Evolutionary conservation across 805 yeast species (phyloP).

Genomic region (Zygotorulaspora sp.): DNA sequence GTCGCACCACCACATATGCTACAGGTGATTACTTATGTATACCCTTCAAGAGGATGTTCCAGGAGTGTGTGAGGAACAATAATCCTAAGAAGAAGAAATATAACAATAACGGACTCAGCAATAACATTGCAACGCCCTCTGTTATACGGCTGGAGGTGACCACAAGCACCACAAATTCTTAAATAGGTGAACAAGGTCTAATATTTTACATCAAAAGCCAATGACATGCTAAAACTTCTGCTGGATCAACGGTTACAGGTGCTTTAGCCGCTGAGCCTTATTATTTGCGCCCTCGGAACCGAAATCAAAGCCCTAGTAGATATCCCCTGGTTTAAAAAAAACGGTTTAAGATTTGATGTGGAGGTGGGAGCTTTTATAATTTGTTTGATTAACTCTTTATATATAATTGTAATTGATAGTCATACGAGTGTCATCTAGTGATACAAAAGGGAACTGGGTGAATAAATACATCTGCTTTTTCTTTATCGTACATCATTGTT

Average conservation of each 20-base stretch:
- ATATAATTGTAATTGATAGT: too few relatives aligned
- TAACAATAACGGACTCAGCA: too few relatives aligned
- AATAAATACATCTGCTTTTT: not conserved
- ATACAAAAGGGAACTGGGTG: not conserved
- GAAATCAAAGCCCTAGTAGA: conserved; percentile 5
- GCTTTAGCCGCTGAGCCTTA: not conserved
- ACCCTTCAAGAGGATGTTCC: conserved; percentile 47
- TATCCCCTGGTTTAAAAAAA: too few relatives aligned
- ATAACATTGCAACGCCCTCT: too few relatives aligned
- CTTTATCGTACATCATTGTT: not conserved
- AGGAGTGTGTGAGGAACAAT: conserved; percentile 35
- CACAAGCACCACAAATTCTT: not conserved
- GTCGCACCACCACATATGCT: conserved; percentile 42
- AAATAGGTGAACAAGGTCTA: too few relatives aligned
- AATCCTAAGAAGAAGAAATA: not conserved
- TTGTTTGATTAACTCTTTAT: too few relatives aligned
- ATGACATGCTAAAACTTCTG: too few relatives aligned
- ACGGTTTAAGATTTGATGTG: too few relatives aligned
- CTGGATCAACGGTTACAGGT: not conserved
- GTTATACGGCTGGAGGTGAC: not conserved
- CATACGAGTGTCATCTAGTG: too few relatives aligned
- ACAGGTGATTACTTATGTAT: conserved; percentile 36
- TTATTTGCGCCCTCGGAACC: conserved; percentile 1
- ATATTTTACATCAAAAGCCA: too few relatives aligned
- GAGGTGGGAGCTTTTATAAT: too few relatives aligned